A percentile compares a stretch with the other conserved stretches of the same genome.
These are phyloP conservation scores for Coniferiporia sulphurascens DNA, from an alignment of 1,284 basidiomycete genomes.

Conservation along the genomic window DNA sequence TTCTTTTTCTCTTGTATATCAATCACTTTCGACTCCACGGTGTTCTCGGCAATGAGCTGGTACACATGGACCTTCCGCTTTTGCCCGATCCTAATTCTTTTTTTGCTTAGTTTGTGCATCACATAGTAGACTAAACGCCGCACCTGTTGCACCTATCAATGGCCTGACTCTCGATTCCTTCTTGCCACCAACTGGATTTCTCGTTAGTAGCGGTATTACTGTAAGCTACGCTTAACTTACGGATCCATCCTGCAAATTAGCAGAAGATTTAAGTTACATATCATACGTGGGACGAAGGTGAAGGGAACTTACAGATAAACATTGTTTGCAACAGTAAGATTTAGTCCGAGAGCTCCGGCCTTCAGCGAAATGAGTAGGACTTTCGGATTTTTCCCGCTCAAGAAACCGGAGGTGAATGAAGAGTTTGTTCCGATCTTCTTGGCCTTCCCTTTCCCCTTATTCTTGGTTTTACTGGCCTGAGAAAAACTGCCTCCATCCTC, in stretches of 20 bases:
- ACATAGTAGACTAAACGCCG: conserved; percentile 9
- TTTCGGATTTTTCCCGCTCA: conserved; percentile 48
- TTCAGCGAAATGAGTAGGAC: conserved; percentile 89
- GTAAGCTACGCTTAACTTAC: conserved; percentile 38
- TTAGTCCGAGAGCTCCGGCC: conserved; percentile 77
- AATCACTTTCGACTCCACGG: conserved; percentile 81
- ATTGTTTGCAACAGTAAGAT: conserved; percentile 86
- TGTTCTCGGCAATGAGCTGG: conserved; percentile 83
- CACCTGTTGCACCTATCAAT: conserved; percentile 75
- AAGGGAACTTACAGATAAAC: conserved; percentile 68
- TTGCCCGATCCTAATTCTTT: conserved; percentile 65
- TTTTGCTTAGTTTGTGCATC: conserved; percentile 6
- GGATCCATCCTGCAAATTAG: conserved; percentile 68
- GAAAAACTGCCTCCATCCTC: conserved; percentile 36
- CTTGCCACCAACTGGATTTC: conserved; percentile 67
- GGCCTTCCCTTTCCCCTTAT: conserved; percentile 32
- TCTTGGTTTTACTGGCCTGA: conserved; percentile 28
- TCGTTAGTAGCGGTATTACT: conserved; percentile 13
- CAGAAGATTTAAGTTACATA: conserved; percentile 13
- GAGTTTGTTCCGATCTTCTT: conserved; percentile 8
- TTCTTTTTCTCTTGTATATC: conserved; percentile 84
- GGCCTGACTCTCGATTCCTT: conserved; percentile 86
- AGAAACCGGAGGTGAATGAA: conserved; percentile 17
- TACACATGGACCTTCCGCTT: conserved; percentile 79
- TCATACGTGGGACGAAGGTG: neutral